A percentile compares a stretch with the other conserved stretches of the same genome.
Conservation (phyloP, 2,329 filamentous ascomycete species). For the Dothistroma septosporum region DNA sequence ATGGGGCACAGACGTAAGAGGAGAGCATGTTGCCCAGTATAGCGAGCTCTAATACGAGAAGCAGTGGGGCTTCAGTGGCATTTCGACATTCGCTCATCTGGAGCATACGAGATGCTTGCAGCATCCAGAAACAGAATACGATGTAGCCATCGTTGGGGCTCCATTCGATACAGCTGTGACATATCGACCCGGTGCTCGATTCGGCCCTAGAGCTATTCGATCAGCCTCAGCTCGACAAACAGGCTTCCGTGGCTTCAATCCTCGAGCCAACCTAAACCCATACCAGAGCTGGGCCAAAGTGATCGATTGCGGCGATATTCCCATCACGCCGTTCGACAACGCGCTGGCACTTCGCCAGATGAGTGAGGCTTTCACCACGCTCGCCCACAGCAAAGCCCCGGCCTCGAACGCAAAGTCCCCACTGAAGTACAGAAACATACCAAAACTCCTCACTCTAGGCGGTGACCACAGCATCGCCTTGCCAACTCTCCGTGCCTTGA, state of each 20-base stretch:
- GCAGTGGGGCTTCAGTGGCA: conserved; percentile 35
- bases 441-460: conserved; percentile 47
- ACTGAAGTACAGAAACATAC: conserved; percentile 41
- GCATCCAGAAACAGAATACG: conserved; percentile 42
- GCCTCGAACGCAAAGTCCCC: conserved; percentile 36
- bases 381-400: conserved; percentile 47
- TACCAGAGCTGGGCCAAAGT: conserved; percentile 75
- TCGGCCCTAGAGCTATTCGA: conserved; percentile 83
- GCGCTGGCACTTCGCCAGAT: conserved; percentile 75
- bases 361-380: conserved; percentile 72
- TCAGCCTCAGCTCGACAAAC: conserved; percentile 78
- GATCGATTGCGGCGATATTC: conserved; percentile 87
- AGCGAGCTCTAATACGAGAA: not conserved
- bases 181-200: conserved; percentile 58
- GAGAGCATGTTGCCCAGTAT: not conserved
- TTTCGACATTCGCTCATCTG: conserved; percentile 43
- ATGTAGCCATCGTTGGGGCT: conserved; percentile 62
- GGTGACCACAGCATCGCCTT: conserved; percentile 51
- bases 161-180: conserved; percentile 63
- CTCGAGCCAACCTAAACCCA: conserved; percentile 76
- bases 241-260: conserved; percentile 75
- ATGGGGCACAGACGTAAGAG: conserved; percentile 27
- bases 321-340: conserved; percentile 83
- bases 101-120: conserved; percentile 47
- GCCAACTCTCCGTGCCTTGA: conserved; percentile 48